Conservation (phyloP, 2,329 filamentous ascomycete species). For the Tolypocladium tundrense region DNA sequence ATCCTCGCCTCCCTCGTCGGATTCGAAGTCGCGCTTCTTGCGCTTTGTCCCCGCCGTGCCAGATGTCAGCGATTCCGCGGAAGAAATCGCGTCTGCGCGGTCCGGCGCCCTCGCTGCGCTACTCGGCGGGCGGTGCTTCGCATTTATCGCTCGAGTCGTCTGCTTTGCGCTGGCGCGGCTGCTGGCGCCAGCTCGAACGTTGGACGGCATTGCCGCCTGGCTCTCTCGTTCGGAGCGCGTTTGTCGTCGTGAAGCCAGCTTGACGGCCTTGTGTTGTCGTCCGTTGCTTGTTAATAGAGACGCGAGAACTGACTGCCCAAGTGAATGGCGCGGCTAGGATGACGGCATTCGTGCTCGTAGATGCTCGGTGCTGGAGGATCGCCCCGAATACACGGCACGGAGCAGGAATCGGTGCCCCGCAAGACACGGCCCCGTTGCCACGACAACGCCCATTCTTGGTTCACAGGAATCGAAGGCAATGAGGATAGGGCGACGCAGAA, state of each 20-base stretch:
- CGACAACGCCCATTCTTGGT: too few relatives aligned
- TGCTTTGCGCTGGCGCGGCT: slow-evolving; percentile 12
- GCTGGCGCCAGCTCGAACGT: slow-evolving; percentile 14
- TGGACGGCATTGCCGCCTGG: slow-evolving; percentile 22
- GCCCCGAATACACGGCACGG: too few relatives aligned
- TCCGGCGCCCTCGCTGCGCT: slow-evolving; percentile 7
- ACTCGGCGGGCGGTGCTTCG: slow-evolving; percentile 2
- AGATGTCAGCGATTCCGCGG: slow-evolving; percentile 25
- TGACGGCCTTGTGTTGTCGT: not conserved
- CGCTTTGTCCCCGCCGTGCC: slow-evolving; percentile 59
- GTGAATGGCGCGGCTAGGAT: too few relatives aligned
- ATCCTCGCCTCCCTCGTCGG: slow-evolving; percentile 55
- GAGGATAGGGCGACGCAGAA: too few relatives aligned
- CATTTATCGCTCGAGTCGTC: slow-evolving; percentile 2
- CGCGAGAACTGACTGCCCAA: too few relatives aligned
- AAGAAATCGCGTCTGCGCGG: too few relatives aligned
- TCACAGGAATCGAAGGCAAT: too few relatives aligned
- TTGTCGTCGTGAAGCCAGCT: slow-evolving; percentile 22
- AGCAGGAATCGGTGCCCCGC: too few relatives aligned
- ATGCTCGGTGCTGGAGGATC: too few relatives aligned
- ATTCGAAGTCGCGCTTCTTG: slow-evolving; percentile 71
- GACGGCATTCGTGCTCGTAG: too few relatives aligned
- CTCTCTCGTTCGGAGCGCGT: slow-evolving; percentile 27
- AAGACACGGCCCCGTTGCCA: too few relatives aligned
- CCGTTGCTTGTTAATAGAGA: too few relatives aligned